Percentiles rank a stretch among this genome's conserved stretches.
These are phyloP conservation scores for Cytospora chrysosperma DNA, from an alignment of 2,329 filamentous ascomycete species.

Conservation along the genomic window DNA sequence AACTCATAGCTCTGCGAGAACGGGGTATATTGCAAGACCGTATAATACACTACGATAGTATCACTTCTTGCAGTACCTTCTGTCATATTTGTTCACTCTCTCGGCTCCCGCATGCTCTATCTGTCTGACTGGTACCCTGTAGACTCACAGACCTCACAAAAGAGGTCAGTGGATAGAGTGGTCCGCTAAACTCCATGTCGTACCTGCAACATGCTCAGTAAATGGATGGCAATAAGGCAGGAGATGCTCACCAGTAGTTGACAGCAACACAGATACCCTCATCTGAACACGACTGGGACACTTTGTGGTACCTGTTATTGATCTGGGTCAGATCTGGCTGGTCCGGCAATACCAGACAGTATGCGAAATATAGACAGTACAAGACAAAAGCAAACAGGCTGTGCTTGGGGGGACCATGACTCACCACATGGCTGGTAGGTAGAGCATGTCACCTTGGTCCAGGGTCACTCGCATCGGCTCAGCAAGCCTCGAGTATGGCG, in stretches of 20 bases:
- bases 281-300: conserved; percentile 65
- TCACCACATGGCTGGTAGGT: conserved; percentile 77
- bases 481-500: conserved; percentile 59
- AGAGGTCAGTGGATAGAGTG: conserved; percentile 48
- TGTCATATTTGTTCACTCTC: not conserved
- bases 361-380: not conserved
- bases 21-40: not conserved
- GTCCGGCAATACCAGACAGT: not conserved
- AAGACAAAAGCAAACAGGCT: too few species aligned
- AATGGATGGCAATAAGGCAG: not conserved
- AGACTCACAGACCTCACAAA: conserved; percentile 34
- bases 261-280: conserved; percentile 75
- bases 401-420: too few species aligned
- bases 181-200: conserved; percentile 57
- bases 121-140: conserved; percentile 1
- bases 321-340: not conserved
- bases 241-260: conserved; percentile 68
- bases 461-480: conserved; percentile 66
- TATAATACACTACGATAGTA: not conserved
- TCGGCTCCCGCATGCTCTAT: not conserved
- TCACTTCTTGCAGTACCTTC: not conserved
- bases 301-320: conserved; percentile 68
- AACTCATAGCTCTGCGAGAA: not conserved
- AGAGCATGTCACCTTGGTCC: conserved; percentile 74
- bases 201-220: conserved; percentile 41